phyloP scores from a whole-genome alignment of 2,329 filamentous ascomycete species.

The Pyrenophora graminea region DNA sequence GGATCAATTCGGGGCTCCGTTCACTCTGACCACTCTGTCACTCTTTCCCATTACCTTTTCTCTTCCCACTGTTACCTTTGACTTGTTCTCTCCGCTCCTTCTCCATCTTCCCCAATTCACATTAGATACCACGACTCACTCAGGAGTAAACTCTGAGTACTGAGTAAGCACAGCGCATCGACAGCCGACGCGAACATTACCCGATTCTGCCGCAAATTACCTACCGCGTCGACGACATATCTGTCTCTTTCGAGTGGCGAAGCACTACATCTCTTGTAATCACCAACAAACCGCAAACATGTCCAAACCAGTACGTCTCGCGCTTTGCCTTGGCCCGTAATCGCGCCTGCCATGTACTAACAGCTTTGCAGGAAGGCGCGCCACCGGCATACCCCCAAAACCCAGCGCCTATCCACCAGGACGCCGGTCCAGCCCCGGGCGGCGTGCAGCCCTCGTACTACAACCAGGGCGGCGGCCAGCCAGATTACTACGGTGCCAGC shows the following conservation, averaged over 20 bases:
- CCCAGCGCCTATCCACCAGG: slow-evolving; percentile 39
- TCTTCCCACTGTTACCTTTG: not conserved
- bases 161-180: not conserved
- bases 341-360: slow-evolving; percentile 4
- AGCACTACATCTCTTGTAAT: not conserved
- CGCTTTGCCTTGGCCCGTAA: not conserved
- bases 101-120: not conserved
- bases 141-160: no score
- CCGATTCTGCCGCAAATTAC: no score
- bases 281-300: not conserved
- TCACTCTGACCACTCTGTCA: not conserved
- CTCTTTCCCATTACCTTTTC: not conserved
- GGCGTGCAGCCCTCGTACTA: slow-evolving; percentile 23
- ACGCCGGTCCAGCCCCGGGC: slow-evolving; percentile 29
- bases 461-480: slow-evolving; percentile 22
- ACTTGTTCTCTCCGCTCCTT: not conserved
- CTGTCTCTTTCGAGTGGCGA: no score
- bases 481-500: slow-evolving; percentile 28
- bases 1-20: slow-evolving; percentile 1
- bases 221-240: no score
- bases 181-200: not conserved
- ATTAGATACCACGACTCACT: no score
- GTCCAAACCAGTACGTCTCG: not conserved
- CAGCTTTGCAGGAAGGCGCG: slow-evolving; percentile 29
- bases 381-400: slow-evolving; percentile 42